phyloP scores from a whole-genome alignment of 1,139 yeast genomes.

The Debaryomyces udenii region DNA sequence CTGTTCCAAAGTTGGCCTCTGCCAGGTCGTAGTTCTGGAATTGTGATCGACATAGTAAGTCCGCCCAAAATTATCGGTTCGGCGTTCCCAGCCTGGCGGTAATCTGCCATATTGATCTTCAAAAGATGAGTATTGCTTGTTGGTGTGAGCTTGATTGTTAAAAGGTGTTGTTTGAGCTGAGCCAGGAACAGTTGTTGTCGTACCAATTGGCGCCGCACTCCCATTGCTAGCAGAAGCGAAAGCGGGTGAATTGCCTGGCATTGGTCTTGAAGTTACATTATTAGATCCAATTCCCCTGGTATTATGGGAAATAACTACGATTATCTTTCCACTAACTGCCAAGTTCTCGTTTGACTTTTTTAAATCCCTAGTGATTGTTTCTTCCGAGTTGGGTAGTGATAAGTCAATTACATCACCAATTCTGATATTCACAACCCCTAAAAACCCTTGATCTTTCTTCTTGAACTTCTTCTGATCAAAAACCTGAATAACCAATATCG shows the following conservation, averaged over 20 bases:
- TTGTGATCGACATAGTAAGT: constrained; percentile 98
- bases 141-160: constrained; percentile 18
- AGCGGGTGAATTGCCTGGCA: constrained; percentile 21
- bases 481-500: constrained; percentile 88
- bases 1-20: constrained; percentile 82
- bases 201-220: constrained; percentile 4
- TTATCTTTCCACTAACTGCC: constrained; percentile 89
- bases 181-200: constrained; percentile 11
- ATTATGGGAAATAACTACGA: constrained; percentile 67
- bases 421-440: constrained; percentile 92
- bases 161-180: constrained; percentile 15
- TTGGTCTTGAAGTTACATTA: constrained; percentile 21
- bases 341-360: constrained; percentile 90
- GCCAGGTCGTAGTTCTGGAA: constrained; percentile 98
- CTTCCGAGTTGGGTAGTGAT: constrained; percentile 60
- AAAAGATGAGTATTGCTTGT: constrained; percentile 81
- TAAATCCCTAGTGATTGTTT: constrained; percentile 90
- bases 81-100: constrained; percentile 99
- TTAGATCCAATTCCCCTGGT: constrained; percentile 12
- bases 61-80: constrained; percentile 96
- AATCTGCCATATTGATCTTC: constrained; percentile 96
- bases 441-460: constrained; percentile 97
- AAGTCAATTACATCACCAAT: constrained; percentile 88
- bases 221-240: constrained; percentile 12
- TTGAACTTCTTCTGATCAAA: constrained; percentile 97